phyloP scores from a whole-genome alignment of 2,329 filamentous ascomycete species.

The Madurella mycetomatis region DNA sequence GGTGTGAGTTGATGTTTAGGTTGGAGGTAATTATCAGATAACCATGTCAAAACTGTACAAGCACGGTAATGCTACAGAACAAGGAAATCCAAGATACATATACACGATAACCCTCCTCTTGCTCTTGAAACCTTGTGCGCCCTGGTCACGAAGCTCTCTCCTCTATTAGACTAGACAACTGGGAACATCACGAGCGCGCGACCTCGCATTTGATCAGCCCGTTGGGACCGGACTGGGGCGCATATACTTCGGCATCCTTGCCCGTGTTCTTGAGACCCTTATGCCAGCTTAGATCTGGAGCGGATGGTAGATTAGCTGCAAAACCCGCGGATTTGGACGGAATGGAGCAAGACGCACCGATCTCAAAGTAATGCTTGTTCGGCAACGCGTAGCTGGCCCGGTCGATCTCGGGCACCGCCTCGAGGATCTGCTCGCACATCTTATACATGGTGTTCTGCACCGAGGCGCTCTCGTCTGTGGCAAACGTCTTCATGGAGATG shows the following conservation, averaged over 20 bases:
- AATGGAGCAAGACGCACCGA: conserved; percentile 55
- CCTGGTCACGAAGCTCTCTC: not conserved
- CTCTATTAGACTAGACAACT: not conserved
- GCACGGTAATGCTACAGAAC: no score
- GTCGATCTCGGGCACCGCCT: conserved; percentile 64
- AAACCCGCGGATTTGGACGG: not conserved
- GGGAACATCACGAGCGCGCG: conserved; percentile 42
- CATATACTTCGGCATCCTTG: conserved; percentile 91
- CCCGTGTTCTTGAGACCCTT: conserved; percentile 93
- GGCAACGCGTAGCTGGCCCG: conserved; percentile 79
- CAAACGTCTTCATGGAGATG: conserved; percentile 90
- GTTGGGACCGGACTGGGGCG: conserved; percentile 87
- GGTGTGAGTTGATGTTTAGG: not conserved
- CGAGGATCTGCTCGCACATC: conserved; percentile 87
- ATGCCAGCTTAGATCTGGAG: conserved; percentile 89
- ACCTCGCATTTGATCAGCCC: conserved; percentile 95
- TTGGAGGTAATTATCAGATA: no score
- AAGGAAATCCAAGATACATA: not conserved
- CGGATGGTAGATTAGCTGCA: not conserved
- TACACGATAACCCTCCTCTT: not conserved
- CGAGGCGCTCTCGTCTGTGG: conserved; percentile 82
- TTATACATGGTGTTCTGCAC: conserved; percentile 99
- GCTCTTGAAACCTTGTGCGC: not conserved
- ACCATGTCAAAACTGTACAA: no score
- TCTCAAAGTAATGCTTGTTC: conserved; percentile 99